These are phyloP conservation scores for Phylloporus sp. DNA, from an alignment of 768 basidiomycete genomes.

Conservation along the genomic window DNA sequence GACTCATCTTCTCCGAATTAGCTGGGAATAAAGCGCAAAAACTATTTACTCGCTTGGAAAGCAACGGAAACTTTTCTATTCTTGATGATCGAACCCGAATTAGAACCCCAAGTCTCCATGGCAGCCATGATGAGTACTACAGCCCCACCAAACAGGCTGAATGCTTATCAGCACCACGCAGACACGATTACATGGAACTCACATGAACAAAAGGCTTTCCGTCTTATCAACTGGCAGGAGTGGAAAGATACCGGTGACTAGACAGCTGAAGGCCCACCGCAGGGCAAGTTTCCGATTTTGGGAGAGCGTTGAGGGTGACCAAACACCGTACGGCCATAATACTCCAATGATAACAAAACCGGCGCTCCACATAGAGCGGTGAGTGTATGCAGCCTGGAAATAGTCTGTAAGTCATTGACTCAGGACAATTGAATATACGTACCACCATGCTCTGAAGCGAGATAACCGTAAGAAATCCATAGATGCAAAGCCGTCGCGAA, in stretches of 20 bases:
- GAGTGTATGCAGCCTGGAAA: conserved; percentile 62
- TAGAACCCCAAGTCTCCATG: conserved; percentile 10
- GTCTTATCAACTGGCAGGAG: conserved; percentile 67
- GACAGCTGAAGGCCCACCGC: conserved; percentile 49
- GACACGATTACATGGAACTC: conserved; percentile 21
- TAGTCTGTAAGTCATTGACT: neutral
- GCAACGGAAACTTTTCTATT: conserved; percentile 2
- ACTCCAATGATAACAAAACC: conserved; percentile 58
- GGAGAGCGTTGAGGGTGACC: conserved; percentile 36
- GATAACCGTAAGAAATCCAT: conserved; percentile 33
- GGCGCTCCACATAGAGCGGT: conserved; percentile 68
- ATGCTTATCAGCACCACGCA: conserved; percentile 7
- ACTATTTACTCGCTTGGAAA: conserved; percentile 22
- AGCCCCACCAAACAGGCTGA: conserved; percentile 46
- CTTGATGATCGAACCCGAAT: neutral
- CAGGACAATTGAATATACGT: conserved; percentile 25
- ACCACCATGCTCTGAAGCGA: conserved; percentile 73
- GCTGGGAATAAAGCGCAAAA: neutral
- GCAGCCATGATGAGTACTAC: conserved; percentile 39
- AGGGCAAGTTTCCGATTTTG: conserved; percentile 26
- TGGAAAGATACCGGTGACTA: conserved; percentile 63
- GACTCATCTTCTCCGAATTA: conserved; percentile 32
- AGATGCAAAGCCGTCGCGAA: conserved; percentile 18
- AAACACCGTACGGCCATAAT: conserved; percentile 59
- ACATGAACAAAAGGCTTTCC: conserved; percentile 63